Base-by-base conservation (phyloP, 2,329 filamentous ascomycete species). In the Xylariaceae sp. region DNA sequence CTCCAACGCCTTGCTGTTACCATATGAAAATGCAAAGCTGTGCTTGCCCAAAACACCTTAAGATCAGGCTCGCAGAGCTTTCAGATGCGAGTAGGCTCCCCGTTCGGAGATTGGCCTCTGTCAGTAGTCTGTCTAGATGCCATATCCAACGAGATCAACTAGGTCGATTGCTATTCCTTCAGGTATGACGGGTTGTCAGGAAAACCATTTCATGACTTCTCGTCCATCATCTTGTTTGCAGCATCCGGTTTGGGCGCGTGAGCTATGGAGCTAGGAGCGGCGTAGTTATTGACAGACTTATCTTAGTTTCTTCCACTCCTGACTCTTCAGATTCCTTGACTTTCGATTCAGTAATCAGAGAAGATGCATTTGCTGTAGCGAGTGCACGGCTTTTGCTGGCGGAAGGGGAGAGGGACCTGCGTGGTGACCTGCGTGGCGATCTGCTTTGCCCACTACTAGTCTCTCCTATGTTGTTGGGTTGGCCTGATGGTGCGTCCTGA, bases 171-270 rank as follows among this genome's bases (percentile, higher is more conserved):
- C 26, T 18, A 32, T 20, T 29, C 9, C 30, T 56, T 62, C 23
- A 32, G n/a, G 8, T 20, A 18, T 32, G 44, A 40, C 26, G 50
- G 46, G 4, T 48, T 26, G 57, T 76, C 72, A 18, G 73, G 65
- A 48, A 75, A 75, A 4, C 73, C 74, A 47, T 75, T 74, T 73
- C 73, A 75, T 7, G 74, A 74, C 58, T 72, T 49, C 27, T 64
- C 70, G 18, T 65, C 57, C 5, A 59, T 50, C 29, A 67, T 57
- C 27, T 61, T 66, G 47, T 35, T 57, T 41, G 43, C 35, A 29
- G 42, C 23, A 3, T 20, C 15, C 21, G 43, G 6, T 35, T 26
- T 13, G 13, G 21, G 8, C 23, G 40, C n/a, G 21, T 33, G 24
- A 15, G 11, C 11, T n/a, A n/a, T n/a, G n/a, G n/a, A n/a, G n/a